Base-by-base conservation (phyloP, 345 rosid genomes). In the Pugionium cornutum region DNA sequence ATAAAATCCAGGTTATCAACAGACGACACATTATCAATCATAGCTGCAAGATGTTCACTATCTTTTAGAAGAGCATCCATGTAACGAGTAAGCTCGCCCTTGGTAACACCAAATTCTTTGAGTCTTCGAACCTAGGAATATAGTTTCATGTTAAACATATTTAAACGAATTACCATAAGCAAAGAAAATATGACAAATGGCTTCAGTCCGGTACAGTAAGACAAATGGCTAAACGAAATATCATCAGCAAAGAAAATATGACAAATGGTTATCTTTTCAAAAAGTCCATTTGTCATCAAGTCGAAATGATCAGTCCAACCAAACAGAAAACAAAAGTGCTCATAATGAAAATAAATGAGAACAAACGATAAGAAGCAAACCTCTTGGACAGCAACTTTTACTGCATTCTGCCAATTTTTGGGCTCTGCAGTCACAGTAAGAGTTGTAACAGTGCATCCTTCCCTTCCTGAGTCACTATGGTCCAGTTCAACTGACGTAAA, bases 391-490 rank as follows among this genome's bases (percentile, higher is more conserved):
- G 99, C 98, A 77, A 91, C 94, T 83, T 63, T 82, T 54, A 95
- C 83, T 50, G 99, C 99, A 78, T 73, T 87, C 77, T 83, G 89
- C 99, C 99, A 95, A 76, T 89, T 95, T 76, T 84, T 82, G 67
- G 99, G 98, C 73, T 95, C 99, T 63, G 99, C 99, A 11, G 98
- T 87, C 46, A 95, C 89, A 51, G 99, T 95, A 62, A 95, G 98
- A 65, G 99, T 95, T 42, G 99, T 95, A 62, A 95, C 99, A 28
- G 97, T 95, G 86, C 99, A 95, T 53, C 95, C 95, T 80, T 95
- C 98, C 80, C 99, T 87, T 75, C 99, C 99, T 6, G 99, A 95
- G 73, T 95, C 99, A 76, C 99, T 91, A 78, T 95, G 99, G 78
- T 95, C 99, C 85, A 95, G 78, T 79, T 95, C 99, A 70, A 95